phyloP scores from a whole-genome alignment of 2,329 filamentous ascomycete genomes.

The Aureobasidium sp. region DNA sequence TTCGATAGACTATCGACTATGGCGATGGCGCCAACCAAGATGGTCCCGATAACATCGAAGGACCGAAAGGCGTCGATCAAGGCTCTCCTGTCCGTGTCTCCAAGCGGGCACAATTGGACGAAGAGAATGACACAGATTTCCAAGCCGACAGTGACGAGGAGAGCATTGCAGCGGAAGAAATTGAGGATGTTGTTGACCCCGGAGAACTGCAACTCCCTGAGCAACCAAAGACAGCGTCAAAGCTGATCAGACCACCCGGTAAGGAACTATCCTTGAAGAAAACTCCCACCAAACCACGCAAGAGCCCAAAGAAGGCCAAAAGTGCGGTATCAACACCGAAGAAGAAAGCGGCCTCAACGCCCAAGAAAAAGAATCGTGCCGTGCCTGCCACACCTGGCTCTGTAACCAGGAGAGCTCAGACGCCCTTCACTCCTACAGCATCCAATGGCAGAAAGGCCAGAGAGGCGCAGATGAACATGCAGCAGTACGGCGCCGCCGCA shows the following conservation, averaged over 20 bases:
- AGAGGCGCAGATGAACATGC: conserved; percentile 6
- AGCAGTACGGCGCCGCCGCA: not conserved
- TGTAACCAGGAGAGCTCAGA: not conserved
- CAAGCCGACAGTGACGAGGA: conserved; percentile 35
- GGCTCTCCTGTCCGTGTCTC: not conserved
- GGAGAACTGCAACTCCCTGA: conserved; percentile 13
- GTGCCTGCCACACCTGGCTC: not conserved
- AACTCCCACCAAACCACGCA: conserved; percentile 9
- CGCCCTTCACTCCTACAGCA: not conserved
- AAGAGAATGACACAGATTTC: conserved; percentile 46
- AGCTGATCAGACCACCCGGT: conserved; percentile 13
- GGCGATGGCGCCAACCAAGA: conserved; percentile 34
- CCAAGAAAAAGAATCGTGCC: conserved; percentile 9
- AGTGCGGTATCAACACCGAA: not conserved
- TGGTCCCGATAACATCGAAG: conserved; percentile 20
- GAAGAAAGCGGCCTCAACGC: conserved; percentile 14
- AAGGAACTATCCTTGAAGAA: conserved; percentile 10
- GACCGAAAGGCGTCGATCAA: conserved; percentile 17
- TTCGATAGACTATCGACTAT: conserved; percentile 41
- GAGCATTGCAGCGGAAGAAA: conserved; percentile 25
- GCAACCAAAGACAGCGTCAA: conserved; percentile 11
- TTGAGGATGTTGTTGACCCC: conserved; percentile 20
- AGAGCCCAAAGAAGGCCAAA: conserved; percentile 7
- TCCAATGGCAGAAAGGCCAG: not conserved
- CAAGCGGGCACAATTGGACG: conserved; percentile 27